A percentile compares a stretch with the other conserved stretches of the same genome.
phyloP scores from a whole-genome alignment of 768 basidiomycete species.

The Phylloporus scabripes region DNA sequence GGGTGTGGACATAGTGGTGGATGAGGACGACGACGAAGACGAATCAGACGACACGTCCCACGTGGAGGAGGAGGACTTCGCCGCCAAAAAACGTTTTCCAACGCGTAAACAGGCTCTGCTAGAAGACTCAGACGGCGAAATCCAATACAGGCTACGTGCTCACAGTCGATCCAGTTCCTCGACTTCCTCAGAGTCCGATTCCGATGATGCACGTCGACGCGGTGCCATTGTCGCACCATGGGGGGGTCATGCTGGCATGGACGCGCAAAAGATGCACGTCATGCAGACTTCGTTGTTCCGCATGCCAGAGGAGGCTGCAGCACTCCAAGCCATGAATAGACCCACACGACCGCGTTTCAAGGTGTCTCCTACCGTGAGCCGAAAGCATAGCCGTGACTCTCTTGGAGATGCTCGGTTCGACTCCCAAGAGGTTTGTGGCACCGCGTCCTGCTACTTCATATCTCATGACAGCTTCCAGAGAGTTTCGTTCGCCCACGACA shows the following conservation, averaged over 20 bases:
- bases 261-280: conserved; percentile 83
- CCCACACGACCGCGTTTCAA: conserved; percentile 32
- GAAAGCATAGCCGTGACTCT: conserved; percentile 76
- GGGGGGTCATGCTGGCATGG: conserved; percentile 70
- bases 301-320: conserved; percentile 66
- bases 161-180: conserved; percentile 33
- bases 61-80: conserved; percentile 49
- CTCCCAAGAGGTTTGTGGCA: conserved; percentile 50
- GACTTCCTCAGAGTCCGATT: conserved; percentile 21
- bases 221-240: conserved; percentile 58
- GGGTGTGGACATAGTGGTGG: conserved; percentile 25
- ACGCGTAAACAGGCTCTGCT: conserved; percentile 43
- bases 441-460: background rate
- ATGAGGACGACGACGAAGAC: conserved; percentile 35
- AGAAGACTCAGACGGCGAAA: conserved; percentile 52
- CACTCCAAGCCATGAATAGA: conserved; percentile 50
- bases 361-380: conserved; percentile 39
- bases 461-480: conserved; percentile 41
- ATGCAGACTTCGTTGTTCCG: conserved; percentile 90
- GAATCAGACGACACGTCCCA: conserved; percentile 39
- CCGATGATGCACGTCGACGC: conserved; percentile 15
- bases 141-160: conserved; percentile 37
- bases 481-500: conserved; percentile 70
- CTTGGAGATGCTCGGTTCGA: conserved; percentile 66
- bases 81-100: conserved; percentile 21